Percentiles rank a stretch among this genome's conserved stretches.
Conservation (phyloP, 805 yeast genomes). For the Myxozyma monticola region DNA sequence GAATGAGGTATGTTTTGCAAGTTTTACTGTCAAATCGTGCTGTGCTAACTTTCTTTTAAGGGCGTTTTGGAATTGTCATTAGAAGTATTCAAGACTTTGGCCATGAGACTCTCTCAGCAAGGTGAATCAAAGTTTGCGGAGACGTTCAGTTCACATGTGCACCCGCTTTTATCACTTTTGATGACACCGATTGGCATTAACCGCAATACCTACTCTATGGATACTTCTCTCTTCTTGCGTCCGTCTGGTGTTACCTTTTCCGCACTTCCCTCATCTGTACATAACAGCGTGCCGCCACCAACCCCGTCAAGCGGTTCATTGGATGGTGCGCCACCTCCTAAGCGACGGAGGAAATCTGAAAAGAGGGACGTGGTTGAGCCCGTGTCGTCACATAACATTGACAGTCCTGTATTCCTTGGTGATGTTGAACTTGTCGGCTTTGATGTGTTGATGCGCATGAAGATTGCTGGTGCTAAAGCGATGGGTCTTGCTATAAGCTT, state of each 20-base stretch:
- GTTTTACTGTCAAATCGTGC: neutral
- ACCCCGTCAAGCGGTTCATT: neutral
- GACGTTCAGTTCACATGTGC: conserved; percentile 56
- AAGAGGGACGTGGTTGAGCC: conserved; percentile 9
- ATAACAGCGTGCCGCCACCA: neutral
- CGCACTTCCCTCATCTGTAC: conserved; percentile 10
- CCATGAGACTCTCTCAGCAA: conserved; percentile 9
- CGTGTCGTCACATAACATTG: conserved; percentile 64
- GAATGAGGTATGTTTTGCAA: conserved; percentile 48
- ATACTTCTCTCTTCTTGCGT: conserved; percentile 65
- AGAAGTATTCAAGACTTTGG: conserved; percentile 19
- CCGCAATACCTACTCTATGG: conserved; percentile 83
- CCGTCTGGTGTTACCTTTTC: conserved; percentile 64
- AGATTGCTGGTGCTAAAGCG: conserved; percentile 73
- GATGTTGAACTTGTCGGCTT: conserved; percentile 83
- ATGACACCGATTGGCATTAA: conserved; percentile 96
- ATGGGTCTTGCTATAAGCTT: conserved; percentile 54
- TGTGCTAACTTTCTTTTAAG: neutral
- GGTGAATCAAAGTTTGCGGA: conserved; percentile 45
- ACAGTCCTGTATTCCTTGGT: conserved; percentile 87
- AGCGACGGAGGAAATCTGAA: conserved; percentile 25
- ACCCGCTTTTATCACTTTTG: conserved; percentile 58
- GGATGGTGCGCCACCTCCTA: conserved; percentile 11
- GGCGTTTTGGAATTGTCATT: conserved; percentile 20
- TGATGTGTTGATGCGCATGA: conserved; percentile 70